Base-by-base conservation (phyloP, 169 alveolate species). In the Cryptosporidium viatorum region DNA sequence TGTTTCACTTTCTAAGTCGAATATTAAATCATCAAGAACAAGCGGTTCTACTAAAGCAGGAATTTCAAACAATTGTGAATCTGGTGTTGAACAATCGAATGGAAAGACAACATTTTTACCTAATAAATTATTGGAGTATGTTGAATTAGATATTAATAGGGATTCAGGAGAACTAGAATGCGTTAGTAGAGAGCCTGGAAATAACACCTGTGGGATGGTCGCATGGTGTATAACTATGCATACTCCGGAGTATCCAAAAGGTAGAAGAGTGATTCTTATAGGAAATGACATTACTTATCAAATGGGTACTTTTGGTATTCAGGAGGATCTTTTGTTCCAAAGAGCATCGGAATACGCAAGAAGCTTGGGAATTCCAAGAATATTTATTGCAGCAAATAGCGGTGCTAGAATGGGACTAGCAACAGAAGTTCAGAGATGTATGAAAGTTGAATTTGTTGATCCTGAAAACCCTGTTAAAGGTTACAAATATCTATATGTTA, bases 351-450 rank as follows among this genome's bases (percentile, higher is more conserved):
- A 92, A 70, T 92, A 91, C 48, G 95, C 97, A 7, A 93, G 97
- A 45, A 80, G 87, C 59, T 91, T 85, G 23, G 95, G 95, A 71
- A 67, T 94, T 8, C 97, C 97, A 0, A 93, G 96, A 23, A 86
- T 94, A 45, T 94, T 92, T 84, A 93, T 94, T 48, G 95, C 97
- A 2, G 93, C 94, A 85, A 94, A 94, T 91, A 91, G 95, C 45
- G 97, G 97, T 31, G 97, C 97, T 0, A 86, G 96, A 50, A 93
- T 95, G 65, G 97, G 97, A 7, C 59, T 95, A 89, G 94, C 94
- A 39, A 94, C 91, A 43, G 94, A 87, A 58, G 70, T 95, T 51
- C 92, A 89, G 92, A 92, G 80, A 31, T 86, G 91, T 84, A 69
- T 93, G 71, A 85, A 91, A 71, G 92, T 94, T 29, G 93, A 91